Percentiles rank a stretch among this genome's conserved stretches.
phyloP scores from a whole-genome alignment of 176 grass and related monocot species.

The Carex littledalei region DNA sequence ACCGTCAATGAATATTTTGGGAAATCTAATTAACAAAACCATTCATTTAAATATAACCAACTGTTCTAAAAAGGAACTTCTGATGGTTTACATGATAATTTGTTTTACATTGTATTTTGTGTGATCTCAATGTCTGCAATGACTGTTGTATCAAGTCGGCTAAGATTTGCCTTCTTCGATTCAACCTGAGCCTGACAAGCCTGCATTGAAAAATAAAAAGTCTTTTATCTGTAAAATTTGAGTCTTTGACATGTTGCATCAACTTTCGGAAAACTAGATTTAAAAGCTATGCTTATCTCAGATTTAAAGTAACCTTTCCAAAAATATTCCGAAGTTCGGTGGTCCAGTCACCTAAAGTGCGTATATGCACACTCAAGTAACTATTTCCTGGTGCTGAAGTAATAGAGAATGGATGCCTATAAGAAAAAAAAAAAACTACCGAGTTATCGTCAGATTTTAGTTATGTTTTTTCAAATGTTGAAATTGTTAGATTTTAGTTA shows the following conservation, averaged over 20 bases:
- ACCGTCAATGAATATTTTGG: slow-evolving; percentile 58
- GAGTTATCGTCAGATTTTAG: not conserved
- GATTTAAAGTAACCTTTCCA: slow-evolving; percentile 55
- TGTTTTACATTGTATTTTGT: slow-evolving; percentile 46
- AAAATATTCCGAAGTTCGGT: slow-evolving; percentile 81
- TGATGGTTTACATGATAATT: not conserved
- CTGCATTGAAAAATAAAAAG: slow-evolving; percentile 29
- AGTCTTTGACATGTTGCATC: not conserved
- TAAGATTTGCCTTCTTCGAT: slow-evolving; percentile 80
- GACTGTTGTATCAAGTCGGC: slow-evolving; percentile 83
- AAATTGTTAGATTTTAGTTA: not conserved
- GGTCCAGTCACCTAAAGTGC: slow-evolving; percentile 92
- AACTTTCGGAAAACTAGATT: not conserved
- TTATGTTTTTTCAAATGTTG: not conserved
- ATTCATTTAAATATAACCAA: not conserved
- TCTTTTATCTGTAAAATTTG: not conserved
- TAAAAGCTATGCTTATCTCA: not conserved
- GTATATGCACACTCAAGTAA: slow-evolving; percentile 93
- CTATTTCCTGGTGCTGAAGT: slow-evolving; percentile 93
- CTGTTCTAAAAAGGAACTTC: not conserved
- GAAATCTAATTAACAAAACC: slow-evolving; percentile 44
- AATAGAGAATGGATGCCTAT: slow-evolving; percentile 99
- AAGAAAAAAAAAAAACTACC: slow-evolving; percentile 10
- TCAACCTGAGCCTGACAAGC: slow-evolving; percentile 67
- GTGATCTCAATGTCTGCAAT: slow-evolving; percentile 50